Evolutionary conservation across 1,139 yeast species (phyloP), one percentile per base, ranked within the genome.

Genomic region (Candida neerlandica): DNA sequence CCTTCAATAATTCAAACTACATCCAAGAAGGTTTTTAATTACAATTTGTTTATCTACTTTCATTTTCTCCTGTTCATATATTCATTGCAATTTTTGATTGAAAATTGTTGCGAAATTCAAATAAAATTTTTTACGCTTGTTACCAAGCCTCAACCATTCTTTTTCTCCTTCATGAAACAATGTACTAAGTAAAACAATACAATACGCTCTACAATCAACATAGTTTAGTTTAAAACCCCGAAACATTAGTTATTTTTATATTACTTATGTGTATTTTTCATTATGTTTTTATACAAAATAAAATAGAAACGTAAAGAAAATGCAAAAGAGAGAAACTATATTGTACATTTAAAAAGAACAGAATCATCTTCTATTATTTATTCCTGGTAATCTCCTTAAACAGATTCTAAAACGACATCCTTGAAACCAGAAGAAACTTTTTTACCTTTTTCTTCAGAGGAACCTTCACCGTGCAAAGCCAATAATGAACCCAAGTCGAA

Each of bases 391-490:
- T 39, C 41, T 46, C 55, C 52, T 70, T 72, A 73, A 58, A 73
- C 78, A 56, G 71, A 58, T 69, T 73, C 81, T 69, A 76, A 75
- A 61, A 76, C 78, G 65, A 76, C 81, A 65, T 76, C 81, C 70
- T 76, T 76, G 74, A 75, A 73, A 61, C 76, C 78, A 58, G 77
- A 64, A 55, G 78, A 64, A 55, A 75, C 78, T 69, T 76, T 76
- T 70, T 76, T 76, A 60, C 81, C 81, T 68, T 76, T 75, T 66
- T 76, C 80, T 65, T 76, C 80, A 63, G 80, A 51, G 53, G 77
- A 61, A 59, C 73, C 75, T 67, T 76, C 81, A 66, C 81, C 81
- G 70, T 76, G 81, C 65, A 76, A 75, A 58, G 80, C 69, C 69
- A 76, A 62, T 64, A 76, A 75, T 58, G 80, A 66, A 65, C 80